phyloP scores from a whole-genome alignment of 23 red algal species.

The Gracilaria caudata region DNA sequence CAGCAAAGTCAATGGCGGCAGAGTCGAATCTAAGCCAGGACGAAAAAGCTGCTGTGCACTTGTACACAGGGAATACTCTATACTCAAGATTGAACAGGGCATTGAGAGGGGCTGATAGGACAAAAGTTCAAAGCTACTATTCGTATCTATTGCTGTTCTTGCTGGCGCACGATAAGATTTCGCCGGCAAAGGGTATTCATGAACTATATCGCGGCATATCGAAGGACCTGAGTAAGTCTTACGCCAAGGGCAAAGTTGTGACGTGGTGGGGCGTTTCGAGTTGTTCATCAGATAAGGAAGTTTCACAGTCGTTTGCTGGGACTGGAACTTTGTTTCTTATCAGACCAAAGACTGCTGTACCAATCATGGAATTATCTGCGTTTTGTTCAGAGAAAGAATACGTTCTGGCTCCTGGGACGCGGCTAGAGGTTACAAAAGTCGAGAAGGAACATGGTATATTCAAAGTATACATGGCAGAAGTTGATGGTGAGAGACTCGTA shows the following conservation, averaged over 20 bases:
- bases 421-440: background rate
- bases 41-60: constrained; percentile 6
- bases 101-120: background rate
- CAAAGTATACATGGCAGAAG: background rate
- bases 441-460: background rate
- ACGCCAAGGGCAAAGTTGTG: background rate
- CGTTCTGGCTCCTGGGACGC: constrained; percentile 31
- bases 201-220: background rate
- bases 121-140: background rate
- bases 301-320: constrained; percentile 6
- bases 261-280: constrained; percentile 48
- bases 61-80: constrained; percentile 8
- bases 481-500: background rate
- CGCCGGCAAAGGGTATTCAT: background rate
- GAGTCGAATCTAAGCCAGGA: background rate
- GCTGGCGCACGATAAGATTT: constrained; percentile 13
- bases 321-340: constrained; percentile 10
- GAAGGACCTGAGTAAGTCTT: background rate
- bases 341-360: background rate
- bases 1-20: background rate
- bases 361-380: background rate
- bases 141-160: constrained; percentile 27
- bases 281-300: background rate
- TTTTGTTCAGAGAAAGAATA: constrained; percentile 6
- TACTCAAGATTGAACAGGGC: constrained; percentile 28